A percentile compares a stretch with the other conserved stretches of the same genome.
Conservation (phyloP, 2,329 filamentous ascomycete species). For the Blastomyces gilchristii region DNA sequence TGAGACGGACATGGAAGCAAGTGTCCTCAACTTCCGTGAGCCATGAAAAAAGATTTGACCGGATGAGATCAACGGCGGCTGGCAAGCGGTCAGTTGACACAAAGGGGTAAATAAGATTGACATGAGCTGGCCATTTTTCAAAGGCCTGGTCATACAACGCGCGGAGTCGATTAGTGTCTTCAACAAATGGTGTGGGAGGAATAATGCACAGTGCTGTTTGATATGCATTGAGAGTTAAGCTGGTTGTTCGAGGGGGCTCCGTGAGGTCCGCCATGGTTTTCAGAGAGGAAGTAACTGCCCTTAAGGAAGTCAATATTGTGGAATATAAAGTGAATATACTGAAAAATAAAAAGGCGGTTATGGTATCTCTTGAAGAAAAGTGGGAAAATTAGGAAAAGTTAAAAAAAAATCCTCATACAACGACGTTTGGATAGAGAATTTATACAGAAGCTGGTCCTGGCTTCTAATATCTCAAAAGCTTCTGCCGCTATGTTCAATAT, state of each 20-base stretch:
- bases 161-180: slow-evolving; percentile 45
- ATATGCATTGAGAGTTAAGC: slow-evolving; percentile 31
- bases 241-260: neutral
- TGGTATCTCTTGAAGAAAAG: neutral
- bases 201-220: slow-evolving; percentile 54
- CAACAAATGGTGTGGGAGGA: slow-evolving; percentile 42
- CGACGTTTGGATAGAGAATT: neutral
- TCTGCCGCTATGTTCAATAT: neutral
- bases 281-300: neutral
- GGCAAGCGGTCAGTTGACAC: slow-evolving; percentile 41
- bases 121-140: slow-evolving; percentile 54
- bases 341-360: neutral
- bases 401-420: neutral
- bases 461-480: neutral
- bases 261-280: slow-evolving; percentile 1
- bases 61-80: slow-evolving; percentile 34
- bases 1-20: slow-evolving; percentile 21
- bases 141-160: slow-evolving; percentile 53
- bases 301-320: neutral
- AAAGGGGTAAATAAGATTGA: slow-evolving; percentile 59
- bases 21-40: slow-evolving; percentile 10
- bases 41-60: slow-evolving; percentile 23
- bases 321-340: neutral
- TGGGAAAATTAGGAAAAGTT: neutral
- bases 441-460: neutral